Base-by-base conservation (phyloP, 768 basidiomycete genomes). In the Leucosporidium scottii region DNA sequence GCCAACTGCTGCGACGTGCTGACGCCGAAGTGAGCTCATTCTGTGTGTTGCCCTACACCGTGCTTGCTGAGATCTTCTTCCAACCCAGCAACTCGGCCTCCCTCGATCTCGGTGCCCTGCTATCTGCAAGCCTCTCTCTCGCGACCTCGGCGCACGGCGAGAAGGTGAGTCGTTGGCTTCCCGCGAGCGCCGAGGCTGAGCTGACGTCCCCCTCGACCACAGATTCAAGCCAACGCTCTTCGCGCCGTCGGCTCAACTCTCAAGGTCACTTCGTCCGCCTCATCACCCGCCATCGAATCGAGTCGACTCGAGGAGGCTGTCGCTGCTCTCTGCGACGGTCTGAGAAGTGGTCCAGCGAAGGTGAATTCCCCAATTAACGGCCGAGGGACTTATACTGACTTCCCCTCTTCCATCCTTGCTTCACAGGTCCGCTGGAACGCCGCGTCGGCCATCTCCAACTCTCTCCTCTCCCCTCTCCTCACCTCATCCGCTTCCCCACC, bases 341-440 rank as follows among this genome's bases (percentile, higher is more conserved):
- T 66, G 28, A 15, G n/a, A 10, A 13, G 27, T 3, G 54, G 27
- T 18, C 47, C 60, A 8, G 60, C 55, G 13, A 66, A 66, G 54
- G 65, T 62, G 47, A 47, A 18, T 5, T 18, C 23, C 8, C 21
- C 21, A 15, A 17, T 4, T 15, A 1, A 27, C 27, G 15, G 44
- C 17, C 39, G 17, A 1, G 17, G 34, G 12, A 5, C 59, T 28
- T 4, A 3, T 12, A 30, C 30, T 59, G 1, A 18, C 31, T 59
- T 1, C 4, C n/a, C 23, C 31, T 17, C 8, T 31, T 23, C 28
- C n/a, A 5, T 21, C 23, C n/a, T 17, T 25, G 12, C 58, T 0
- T 23, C 9, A 1, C 54, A 72, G 70, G 25, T 72, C 28, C 70
- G 70, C 13, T 72, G 70, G 70, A 72, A 72, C 53, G 61, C 64